Conservation (phyloP, 192 early-diverging fungal genomes). For the Mycoemilia scoparia region DNA sequence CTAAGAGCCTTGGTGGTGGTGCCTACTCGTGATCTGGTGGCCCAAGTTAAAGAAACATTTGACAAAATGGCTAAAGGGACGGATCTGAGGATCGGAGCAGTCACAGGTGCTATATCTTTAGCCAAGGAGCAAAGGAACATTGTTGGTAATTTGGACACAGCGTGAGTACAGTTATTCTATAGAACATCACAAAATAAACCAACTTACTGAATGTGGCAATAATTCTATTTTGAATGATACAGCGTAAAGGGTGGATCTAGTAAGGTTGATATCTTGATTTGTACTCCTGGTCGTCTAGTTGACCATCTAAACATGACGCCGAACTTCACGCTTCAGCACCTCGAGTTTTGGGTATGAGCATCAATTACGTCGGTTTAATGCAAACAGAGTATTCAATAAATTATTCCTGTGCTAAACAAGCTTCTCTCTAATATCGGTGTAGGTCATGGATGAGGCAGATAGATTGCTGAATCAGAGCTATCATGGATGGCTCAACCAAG, state of each 20-base stretch:
- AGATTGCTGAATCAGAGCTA: constrained; percentile 78
- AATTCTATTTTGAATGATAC: background rate
- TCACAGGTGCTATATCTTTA: constrained; percentile 63
- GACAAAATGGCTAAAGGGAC: constrained; percentile 60
- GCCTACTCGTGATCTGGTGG: constrained; percentile 82
- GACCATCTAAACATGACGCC: constrained; percentile 74
- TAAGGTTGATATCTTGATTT: constrained; percentile 73
- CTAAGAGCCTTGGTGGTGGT: constrained; percentile 78
- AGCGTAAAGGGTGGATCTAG: constrained; percentile 37
- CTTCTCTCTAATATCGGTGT: no score
- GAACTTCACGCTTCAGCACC: constrained; percentile 78
- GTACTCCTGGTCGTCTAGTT: constrained; percentile 86
- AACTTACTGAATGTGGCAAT: background rate
- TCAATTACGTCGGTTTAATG: no score
- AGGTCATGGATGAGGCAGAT: constrained; percentile 94
- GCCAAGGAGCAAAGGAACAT: constrained; percentile 43
- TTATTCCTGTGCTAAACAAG: no score
- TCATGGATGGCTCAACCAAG: constrained; percentile 74
- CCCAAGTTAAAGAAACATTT: constrained; percentile 76
- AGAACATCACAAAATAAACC: background rate
- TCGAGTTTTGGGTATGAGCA: constrained; percentile 82
- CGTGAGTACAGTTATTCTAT: background rate
- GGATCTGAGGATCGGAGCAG: constrained; percentile 48
- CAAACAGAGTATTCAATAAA: no score
- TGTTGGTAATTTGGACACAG: constrained; percentile 9